phyloP scores from a whole-genome alignment of 2,329 filamentous ascomycete genomes.

The Lasiodiplodia theobromae region DNA sequence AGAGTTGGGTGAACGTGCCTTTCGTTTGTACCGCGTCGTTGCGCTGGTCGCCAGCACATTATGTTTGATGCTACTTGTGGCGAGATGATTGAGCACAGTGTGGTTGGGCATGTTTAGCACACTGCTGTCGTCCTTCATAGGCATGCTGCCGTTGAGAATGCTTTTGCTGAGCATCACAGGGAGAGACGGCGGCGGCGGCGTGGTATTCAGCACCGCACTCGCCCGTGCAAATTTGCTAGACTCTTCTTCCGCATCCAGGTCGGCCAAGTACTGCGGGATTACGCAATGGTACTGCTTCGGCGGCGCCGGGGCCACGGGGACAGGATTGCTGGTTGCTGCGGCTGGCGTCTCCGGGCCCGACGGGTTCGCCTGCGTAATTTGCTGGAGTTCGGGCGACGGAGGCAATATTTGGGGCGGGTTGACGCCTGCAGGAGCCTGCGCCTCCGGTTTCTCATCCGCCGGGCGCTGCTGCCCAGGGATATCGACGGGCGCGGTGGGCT shows the following conservation, averaged over 20 bases:
- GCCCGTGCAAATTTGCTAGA: constrained; percentile 76
- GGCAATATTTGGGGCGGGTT: constrained; percentile 55
- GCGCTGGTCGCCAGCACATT: constrained; percentile 93
- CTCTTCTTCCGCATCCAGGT: constrained; percentile 86
- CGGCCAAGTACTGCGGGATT: constrained; percentile 84
- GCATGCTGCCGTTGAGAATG: constrained; percentile 87
- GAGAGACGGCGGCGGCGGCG: constrained; percentile 83
- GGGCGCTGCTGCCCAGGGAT: constrained; percentile 33
- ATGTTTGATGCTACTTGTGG: constrained; percentile 97
- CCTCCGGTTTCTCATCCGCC: constrained; percentile 31
- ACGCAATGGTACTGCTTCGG: constrained; percentile 71
- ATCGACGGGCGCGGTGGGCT: constrained; percentile 37
- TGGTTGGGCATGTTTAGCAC: constrained; percentile 97
- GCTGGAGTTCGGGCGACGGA: constrained; percentile 37
- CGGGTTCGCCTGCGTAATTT: constrained; percentile 33
- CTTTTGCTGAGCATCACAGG: constrained; percentile 93
- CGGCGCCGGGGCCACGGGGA: constrained; percentile 45
- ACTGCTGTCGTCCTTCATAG: constrained; percentile 98
- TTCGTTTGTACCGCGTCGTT: constrained; percentile 96
- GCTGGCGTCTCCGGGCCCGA: constrained; percentile 39
- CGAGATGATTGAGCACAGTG: constrained; percentile 93
- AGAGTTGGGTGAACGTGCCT: constrained; percentile 62
- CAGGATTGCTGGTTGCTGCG: constrained; percentile 33
- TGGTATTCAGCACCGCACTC: constrained; percentile 74
- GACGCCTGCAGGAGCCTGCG: constrained; percentile 37